Base-by-base conservation (phyloP, 2,329 filamentous ascomycete species). In the Fusarium sublunatum region DNA sequence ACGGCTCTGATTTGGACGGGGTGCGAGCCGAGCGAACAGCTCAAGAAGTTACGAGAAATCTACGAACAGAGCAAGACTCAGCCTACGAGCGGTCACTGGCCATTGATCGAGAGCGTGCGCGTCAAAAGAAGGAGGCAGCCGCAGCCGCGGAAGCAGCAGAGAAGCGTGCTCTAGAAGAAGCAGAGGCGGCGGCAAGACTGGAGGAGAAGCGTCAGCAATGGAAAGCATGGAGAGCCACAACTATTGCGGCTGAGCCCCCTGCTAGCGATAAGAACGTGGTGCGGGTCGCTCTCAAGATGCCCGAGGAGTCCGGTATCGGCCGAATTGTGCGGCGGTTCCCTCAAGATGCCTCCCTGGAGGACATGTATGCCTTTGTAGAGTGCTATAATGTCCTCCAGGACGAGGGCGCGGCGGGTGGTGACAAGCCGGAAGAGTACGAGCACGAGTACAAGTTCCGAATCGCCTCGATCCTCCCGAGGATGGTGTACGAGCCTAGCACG, bases 351-450 rank as follows among this genome's bases (percentile, higher is more conserved):
- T 82, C 85, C 3, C 80, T 98, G 34, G 94, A 98, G 73, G 93
- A 97, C 71, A 79, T 99, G 6, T 98, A 98, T 75, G 95, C 94
- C 0, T 97, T 96, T 77, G 93, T 98, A 3, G 95, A 99, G 73
- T 98, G 94, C 77, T 89, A 93, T 73, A 88, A 92, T 48, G 68
- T 90, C 6, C 69, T 93, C 4, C 76, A 83, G 32, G 76, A 77
- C 2, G 75, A 72, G 22, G 75, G 75, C 15, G 66, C 51, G 25
- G 48, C 61, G 12, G 71, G 58, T 29, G 65, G 64, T 44, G 71
- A 68, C 28, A 64, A 86, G 67, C 92, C 92, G 0, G 79, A 83
- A 22, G 86, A 79, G 11, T 98, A 95, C 73, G 81, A 88, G 65
- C 93, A 98, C 74, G 81, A 88, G 68, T 99, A 95, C 78, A 79